Evolutionary conservation across 345 rosid species (phyloP).

Genomic region (Camelina sativa): DNA sequence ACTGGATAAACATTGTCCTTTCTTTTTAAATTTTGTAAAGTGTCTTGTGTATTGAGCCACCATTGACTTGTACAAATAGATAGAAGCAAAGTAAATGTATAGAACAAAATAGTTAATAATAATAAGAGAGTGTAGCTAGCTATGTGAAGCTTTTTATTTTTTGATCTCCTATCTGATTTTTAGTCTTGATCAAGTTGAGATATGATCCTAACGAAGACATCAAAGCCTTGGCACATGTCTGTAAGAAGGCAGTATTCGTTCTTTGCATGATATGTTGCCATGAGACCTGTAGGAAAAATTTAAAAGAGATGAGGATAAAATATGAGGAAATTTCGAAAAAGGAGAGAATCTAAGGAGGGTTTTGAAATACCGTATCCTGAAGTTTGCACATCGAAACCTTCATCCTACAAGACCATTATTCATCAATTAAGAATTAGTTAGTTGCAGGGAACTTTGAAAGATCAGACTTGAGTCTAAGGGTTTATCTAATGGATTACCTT

Average conservation of each 20-base stretch:
- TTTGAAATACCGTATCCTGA: constrained; percentile 73
- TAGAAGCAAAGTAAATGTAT: constrained; percentile 41
- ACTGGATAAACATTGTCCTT: neutral
- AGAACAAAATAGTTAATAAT: constrained; percentile 29
- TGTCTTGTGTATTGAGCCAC: constrained; percentile 27
- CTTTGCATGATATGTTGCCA: constrained; percentile 95
- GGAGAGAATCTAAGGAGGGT: constrained; percentile 3
- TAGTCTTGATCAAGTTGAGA: constrained; percentile 70
- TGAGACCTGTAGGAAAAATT: constrained; percentile 63
- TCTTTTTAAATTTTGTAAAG: constrained; percentile 35
- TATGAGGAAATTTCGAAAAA: neutral
- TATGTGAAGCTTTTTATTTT: constrained; percentile 25
- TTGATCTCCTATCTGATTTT: constrained; percentile 4
- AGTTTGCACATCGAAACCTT: constrained; percentile 97
- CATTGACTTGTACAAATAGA: constrained; percentile 36
- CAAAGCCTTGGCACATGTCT: constrained; percentile 93
- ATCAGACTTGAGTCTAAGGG: neutral
- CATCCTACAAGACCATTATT: constrained; percentile 58
- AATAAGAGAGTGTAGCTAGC: constrained; percentile 18
- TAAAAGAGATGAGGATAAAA: neutral
- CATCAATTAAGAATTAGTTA: neutral
- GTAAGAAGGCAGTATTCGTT: constrained; percentile 91
- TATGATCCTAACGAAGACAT: constrained; percentile 73
- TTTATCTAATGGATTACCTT: constrained; percentile 53
- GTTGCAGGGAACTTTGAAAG: constrained; percentile 15